Base-by-base conservation (phyloP, 2,329 filamentous ascomycete genomes). In the Tolypocladium amazonense region DNA sequence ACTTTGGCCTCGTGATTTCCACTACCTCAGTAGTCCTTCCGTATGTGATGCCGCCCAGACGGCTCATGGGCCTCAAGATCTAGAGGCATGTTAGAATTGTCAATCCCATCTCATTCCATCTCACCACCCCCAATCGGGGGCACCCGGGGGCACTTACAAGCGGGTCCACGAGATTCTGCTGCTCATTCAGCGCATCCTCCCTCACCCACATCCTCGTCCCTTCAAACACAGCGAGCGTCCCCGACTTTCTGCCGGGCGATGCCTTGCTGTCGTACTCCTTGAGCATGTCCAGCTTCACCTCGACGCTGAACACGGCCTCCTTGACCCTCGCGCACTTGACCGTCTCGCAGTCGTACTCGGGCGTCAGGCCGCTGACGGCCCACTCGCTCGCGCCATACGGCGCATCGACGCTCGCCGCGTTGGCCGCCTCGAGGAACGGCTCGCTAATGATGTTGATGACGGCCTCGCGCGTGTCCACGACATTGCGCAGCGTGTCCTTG, bases 361-460 rank as follows among this genome's bases (percentile, higher is more conserved):
- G 87, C 7, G 88, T 90, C 64, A 97, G 76, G 2, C 92, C 92
- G 37, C 83, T 84, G 33, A 94, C 75, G 1, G 82, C 80, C 91
- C 92, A 97, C 74, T 97, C 92, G 1, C 84, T 88, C 1, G 83
- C 76, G 1, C 88, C 90, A 62, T 85, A 86, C 0, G 92, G 92
- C 0, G 90, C 83, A 72, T 96, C 90, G 67, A 95, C 84, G 56
- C 81, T 81, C 3, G 88, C 84, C n/a, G 86, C 80, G 73, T 97
- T 97, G 56, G 92, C 92, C 0, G 92, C 92, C 77, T 97, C 92
- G 68, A 94, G 69, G 70, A 87, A 96, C 70, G 87, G 83, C 76
- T 96, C 92, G 11, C 83, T 86, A 69, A 97, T 89, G 69, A 96
- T 89, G 76, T 94, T 96, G 76, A 97, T 87, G 60, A 86, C 84